Base-by-base conservation (phyloP, 495 filamentous ascomycete species). In the Tuber melanosporum region DNA sequence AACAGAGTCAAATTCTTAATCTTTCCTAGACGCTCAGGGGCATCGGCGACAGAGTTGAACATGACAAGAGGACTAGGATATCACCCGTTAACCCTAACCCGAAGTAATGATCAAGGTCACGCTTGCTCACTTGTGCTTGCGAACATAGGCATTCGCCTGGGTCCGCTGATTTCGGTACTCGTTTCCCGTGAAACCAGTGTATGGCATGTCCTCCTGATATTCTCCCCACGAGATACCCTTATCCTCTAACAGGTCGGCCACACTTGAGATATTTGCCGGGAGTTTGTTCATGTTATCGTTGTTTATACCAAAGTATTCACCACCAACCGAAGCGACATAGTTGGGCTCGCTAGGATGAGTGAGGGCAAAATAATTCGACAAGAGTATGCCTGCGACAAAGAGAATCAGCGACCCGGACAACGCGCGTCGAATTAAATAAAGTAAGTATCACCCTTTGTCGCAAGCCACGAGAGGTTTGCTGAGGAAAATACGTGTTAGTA, bases 331-430 rank as follows among this genome's bases (percentile, higher is more conserved):
- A n/a, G 90, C 88, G 72, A 87, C 84, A 83, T 93, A 93, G 85
- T 94, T 94, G 7, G 90, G 90, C 84, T 92, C 86, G 20, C 90
- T 92, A 10, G 91, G 91, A 78, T 92, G 91, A 43, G 90, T 90
- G 66, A 88, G 77, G 14, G 86, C 89, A 73, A 85, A 89, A 85
- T 89, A 91, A 85, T 92, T 92, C 77, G 87, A 88, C 47, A 93
- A 84, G 3, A 86, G 86, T 57, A 93, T 90, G 69, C 91, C 57
- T 66, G 15, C 57, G 57, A 36, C 32, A 66, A 19, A 66, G 57
- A 2, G 57, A 19, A 17, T 66, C 17, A 66, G 26, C 57, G 57
- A 66, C 26, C 26, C 5, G 4, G 57, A 19, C 3, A 36, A 19
- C 26, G 26, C 57, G 57, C 14, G 57, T 17, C 12, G 57, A 66